A percentile compares a stretch with the other conserved stretches of the same genome.
These are phyloP conservation scores for Trichoderma breve DNA, from an alignment of 2,329 filamentous ascomycete genomes.

Conservation along the genomic window DNA sequence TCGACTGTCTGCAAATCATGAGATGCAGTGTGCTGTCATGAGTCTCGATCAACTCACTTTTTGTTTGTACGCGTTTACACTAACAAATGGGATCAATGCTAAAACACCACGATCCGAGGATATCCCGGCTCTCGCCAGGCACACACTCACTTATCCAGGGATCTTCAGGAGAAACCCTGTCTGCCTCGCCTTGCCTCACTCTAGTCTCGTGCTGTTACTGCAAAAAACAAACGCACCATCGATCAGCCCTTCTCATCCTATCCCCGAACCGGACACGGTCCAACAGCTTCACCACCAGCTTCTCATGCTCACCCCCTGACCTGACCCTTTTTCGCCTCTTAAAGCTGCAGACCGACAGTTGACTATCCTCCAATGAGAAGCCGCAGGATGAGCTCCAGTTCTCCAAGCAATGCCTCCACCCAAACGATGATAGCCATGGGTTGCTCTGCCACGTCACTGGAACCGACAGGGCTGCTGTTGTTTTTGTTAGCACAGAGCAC, in stretches of 20 bases:
- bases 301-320: neutral
- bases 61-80: neutral
- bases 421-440: neutral
- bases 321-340: neutral
- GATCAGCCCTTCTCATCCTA: neutral
- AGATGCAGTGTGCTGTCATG: neutral
- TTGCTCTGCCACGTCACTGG: constrained; percentile 18
- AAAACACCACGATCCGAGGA: neutral
- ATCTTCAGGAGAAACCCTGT: neutral
- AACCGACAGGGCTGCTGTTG: constrained; percentile 1
- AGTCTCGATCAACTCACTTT: neutral
- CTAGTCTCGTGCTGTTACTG: neutral
- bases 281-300: neutral
- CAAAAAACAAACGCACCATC: neutral
- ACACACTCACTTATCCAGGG: neutral
- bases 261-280: neutral
- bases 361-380: constrained; percentile 6
- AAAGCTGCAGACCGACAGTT: constrained; percentile 16
- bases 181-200: neutral
- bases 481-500: neutral
- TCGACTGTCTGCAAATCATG: neutral
- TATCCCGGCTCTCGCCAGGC: neutral
- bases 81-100: neutral
- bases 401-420: constrained; percentile 8
- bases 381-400: neutral